Evolutionary conservation across 352 stramenopile genomes (phyloP).

Genomic region (Pythium folliculosum): DNA sequence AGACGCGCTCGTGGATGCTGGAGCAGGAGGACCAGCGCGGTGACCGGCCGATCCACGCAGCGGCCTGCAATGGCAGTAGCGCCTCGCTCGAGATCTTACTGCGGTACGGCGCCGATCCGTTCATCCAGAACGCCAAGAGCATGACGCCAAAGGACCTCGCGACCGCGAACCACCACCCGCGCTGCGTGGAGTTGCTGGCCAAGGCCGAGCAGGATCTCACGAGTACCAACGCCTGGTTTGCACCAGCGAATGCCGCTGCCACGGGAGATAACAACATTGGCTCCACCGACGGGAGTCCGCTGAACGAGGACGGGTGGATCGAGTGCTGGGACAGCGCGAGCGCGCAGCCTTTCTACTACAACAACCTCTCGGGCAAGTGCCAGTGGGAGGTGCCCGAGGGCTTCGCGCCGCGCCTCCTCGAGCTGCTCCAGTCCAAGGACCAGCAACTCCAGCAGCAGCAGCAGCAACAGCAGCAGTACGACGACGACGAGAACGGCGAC

Average conservation of each 20-base stretch:
- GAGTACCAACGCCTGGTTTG: slow-evolving; percentile 51
- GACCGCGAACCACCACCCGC: slow-evolving; percentile 42
- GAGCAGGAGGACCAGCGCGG: slow-evolving; percentile 65
- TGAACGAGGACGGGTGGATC: slow-evolving; percentile 39
- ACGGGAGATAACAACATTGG: neutral
- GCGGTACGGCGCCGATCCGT: slow-evolving; percentile 50
- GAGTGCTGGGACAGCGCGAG: slow-evolving; percentile 68
- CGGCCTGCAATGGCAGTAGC: slow-evolving; percentile 59
- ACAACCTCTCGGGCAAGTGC: slow-evolving; percentile 71
- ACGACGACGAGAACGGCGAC: slow-evolving; percentile 46
- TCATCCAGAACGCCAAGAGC: slow-evolving; percentile 44
- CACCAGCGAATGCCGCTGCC: slow-evolving; percentile 46
- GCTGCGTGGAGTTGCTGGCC: slow-evolving; percentile 46
- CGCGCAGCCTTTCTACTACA: slow-evolving; percentile 65
- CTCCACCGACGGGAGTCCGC: neutral
- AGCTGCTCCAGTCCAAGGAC: slow-evolving; percentile 22
- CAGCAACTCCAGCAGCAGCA: slow-evolving; percentile 28
- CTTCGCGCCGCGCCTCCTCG: slow-evolving; percentile 32
- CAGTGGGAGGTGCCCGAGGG: slow-evolving; percentile 57
- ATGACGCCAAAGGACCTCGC: slow-evolving; percentile 60
- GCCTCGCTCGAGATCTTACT: slow-evolving; percentile 46
- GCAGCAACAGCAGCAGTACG: slow-evolving; percentile 32
- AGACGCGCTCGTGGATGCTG: slow-evolving; percentile 66
- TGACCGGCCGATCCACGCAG: slow-evolving; percentile 61
- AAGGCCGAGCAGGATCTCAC: slow-evolving; percentile 48